Percentiles rank a stretch among this genome's conserved stretches.
Evolutionary conservation across 1,284 basidiomycete genomes (phyloP).

Genomic region (Trichosporon sp.): DNA sequence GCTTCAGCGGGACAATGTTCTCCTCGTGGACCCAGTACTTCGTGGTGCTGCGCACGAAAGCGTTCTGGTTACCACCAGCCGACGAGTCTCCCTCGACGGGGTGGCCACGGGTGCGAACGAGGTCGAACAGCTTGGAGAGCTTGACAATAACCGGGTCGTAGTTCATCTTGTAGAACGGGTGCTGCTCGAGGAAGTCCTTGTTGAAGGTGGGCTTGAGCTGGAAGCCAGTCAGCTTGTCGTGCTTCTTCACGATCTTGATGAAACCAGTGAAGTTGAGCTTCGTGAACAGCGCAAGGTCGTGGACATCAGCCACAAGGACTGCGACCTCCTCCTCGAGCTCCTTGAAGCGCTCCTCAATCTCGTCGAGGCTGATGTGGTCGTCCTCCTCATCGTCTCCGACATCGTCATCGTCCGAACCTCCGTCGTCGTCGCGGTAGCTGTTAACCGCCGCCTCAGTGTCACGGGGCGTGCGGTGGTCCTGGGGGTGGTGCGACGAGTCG

Average conservation of each 20-base stretch:
- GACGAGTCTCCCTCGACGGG: conserved; percentile 90
- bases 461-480: conserved; percentile 34
- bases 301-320: conserved; percentile 93
- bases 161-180: conserved; percentile 79
- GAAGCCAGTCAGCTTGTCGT: conserved; percentile 65
- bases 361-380: conserved; percentile 65
- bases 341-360: conserved; percentile 85
- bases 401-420: conserved; percentile 60
- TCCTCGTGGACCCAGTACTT: conserved; percentile 99
- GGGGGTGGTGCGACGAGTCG: conserved; percentile 31
- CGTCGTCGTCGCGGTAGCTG: conserved; percentile 62
- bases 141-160: conserved; percentile 90
- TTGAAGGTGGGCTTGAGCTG: conserved; percentile 66
- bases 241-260: conserved; percentile 98
- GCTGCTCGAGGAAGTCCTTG: conserved; percentile 88
- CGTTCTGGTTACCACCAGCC: conserved; percentile 92
- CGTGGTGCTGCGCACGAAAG: conserved; percentile 95
- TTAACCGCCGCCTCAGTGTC: conserved; percentile 43
- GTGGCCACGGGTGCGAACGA: conserved; percentile 92
- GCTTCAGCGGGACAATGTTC: conserved; percentile 92
- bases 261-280: conserved; percentile 98
- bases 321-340: conserved; percentile 93
- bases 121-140: conserved; percentile 91
- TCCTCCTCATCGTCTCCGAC: conserved; percentile 61
- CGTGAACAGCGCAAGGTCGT: conserved; percentile 91